phyloP scores from a whole-genome alignment of 164 flowering plant genomes.

The Protea cynaroides region DNA sequence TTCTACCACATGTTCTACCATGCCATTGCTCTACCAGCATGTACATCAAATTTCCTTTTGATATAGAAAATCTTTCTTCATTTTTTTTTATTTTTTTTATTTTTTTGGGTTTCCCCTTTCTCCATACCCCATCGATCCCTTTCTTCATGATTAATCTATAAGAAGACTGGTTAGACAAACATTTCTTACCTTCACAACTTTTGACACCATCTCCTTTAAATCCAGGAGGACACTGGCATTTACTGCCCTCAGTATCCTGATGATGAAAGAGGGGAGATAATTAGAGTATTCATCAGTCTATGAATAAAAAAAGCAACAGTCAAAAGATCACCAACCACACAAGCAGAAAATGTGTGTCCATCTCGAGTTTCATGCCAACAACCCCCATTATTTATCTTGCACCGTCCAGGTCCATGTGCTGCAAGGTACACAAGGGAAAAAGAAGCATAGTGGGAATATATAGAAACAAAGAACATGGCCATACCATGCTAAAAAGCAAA shows the following conservation, averaged over 20 bases:
- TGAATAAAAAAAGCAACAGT: background rate
- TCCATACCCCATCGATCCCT: no score
- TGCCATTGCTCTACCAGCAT: no score
- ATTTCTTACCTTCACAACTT: slow-evolving; percentile 60
- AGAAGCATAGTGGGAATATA: background rate
- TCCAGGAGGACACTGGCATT: slow-evolving; percentile 80
- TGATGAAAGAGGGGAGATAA: slow-evolving; percentile 4
- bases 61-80: no score
- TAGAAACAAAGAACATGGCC: background rate
- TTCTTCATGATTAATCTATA: no score
- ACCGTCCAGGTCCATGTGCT: slow-evolving; percentile 93
- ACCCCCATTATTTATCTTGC: slow-evolving; percentile 90
- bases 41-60: no score
- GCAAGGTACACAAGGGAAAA: slow-evolving; percentile 15
- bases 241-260: slow-evolving; percentile 51
- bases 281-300: slow-evolving; percentile 4
- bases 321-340: slow-evolving; percentile 45
- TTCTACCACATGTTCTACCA: no score
- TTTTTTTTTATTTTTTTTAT: no score
- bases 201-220: slow-evolving; percentile 86
- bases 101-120: no score
- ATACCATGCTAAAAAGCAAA: background rate
- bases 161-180: no score
- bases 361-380: slow-evolving; percentile 85
- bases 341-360: slow-evolving; percentile 75